A percentile compares a stretch with the other conserved stretches of the same genome.
Evolutionary conservation across 495 filamentous ascomycete species (phyloP).

Genomic region (Penicillium chermesinum): DNA sequence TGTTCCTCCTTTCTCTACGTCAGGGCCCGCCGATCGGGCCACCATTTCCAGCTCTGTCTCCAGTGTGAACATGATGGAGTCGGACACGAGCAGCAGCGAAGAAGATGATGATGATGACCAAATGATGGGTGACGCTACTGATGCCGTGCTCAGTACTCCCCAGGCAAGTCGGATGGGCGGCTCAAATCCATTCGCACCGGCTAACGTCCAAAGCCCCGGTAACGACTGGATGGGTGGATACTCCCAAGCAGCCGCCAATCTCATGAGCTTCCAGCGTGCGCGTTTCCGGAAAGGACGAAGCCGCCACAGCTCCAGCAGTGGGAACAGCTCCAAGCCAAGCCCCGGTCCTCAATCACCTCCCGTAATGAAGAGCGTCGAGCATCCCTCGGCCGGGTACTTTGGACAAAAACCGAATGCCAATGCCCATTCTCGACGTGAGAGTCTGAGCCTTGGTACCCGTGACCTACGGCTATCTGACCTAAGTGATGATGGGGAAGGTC

Average conservation of each 20-base stretch:
- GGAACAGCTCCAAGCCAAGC: slow-evolving; percentile 62
- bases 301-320: slow-evolving; percentile 65
- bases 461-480: slow-evolving; percentile 82
- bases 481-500: slow-evolving; percentile 68
- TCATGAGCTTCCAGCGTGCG: slow-evolving; percentile 72
- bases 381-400: slow-evolving; percentile 43
- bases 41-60: slow-evolving; percentile 80
- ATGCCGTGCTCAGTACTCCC: slow-evolving; percentile 62
- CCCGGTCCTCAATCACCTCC: slow-evolving; percentile 61
- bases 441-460: slow-evolving; percentile 78
- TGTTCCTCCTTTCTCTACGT: slow-evolving; percentile 35
- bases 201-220: slow-evolving; percentile 43
- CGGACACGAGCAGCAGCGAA: slow-evolving; percentile 68
- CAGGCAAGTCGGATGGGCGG: slow-evolving; percentile 38
- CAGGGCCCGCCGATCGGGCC: slow-evolving; percentile 56
- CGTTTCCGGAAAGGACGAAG: slow-evolving; percentile 52
- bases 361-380: slow-evolving; percentile 56
- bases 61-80: slow-evolving; percentile 73
- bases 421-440: slow-evolving; percentile 65
- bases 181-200: slow-evolving; percentile 44
- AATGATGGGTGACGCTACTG: slow-evolving; percentile 78
- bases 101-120: slow-evolving; percentile 73
- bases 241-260: slow-evolving; percentile 63
- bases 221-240: slow-evolving; percentile 55
- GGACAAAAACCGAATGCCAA: slow-evolving; percentile 41